Evolutionary conservation across 345 rosid genomes (phyloP), one percentile per base, ranked within the genome.

Genomic region (Pugionium dolabratum): DNA sequence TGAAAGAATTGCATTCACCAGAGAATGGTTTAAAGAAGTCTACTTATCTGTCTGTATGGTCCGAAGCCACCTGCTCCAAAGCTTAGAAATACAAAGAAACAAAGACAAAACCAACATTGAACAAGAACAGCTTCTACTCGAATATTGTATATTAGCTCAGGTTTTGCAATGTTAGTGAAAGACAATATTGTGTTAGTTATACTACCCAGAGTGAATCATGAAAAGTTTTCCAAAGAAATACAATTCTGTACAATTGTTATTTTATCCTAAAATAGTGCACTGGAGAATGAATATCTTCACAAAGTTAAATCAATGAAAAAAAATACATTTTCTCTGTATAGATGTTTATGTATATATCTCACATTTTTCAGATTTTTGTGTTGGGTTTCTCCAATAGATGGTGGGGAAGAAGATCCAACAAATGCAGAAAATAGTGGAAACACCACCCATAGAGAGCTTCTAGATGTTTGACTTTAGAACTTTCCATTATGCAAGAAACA

Each of bases 11-110:
- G 81, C 80, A 82, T 89, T 54, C 91, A 92, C 74, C 83, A 57
- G 32, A 80, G 73, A 40, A 56, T 89, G 6, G 31, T 84, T 27
- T 79, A 83, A 65, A 85, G 91, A 11, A 73, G 64, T 55, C 65
- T 90, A 18, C 84, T 72, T 2, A 76, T 89, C 27, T 86, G 94
- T 78, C 82, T 87, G 4, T 87, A 81, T 49, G 95, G 98, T 68
- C 87, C 85, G 0, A 73, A 73, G 43, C 81, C 76, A 54, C 36
- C 59, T 11, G 74, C 67, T 30, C 51, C 74, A n/a, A 78, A 73
- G 81, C 77, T 59, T 35, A 74, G 73, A 75, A 74, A 56, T 10
- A 79, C 42, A 6, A 73, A 60, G 28, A 69, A 49, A 35, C 59
- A 61, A 18, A 51, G 34, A 32, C 8, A 7, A 11, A 66, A n/a